These are phyloP conservation scores for Chaetothyriales sp. DNA, from an alignment of 2,329 filamentous ascomycete species.

Conservation along the genomic window DNA sequence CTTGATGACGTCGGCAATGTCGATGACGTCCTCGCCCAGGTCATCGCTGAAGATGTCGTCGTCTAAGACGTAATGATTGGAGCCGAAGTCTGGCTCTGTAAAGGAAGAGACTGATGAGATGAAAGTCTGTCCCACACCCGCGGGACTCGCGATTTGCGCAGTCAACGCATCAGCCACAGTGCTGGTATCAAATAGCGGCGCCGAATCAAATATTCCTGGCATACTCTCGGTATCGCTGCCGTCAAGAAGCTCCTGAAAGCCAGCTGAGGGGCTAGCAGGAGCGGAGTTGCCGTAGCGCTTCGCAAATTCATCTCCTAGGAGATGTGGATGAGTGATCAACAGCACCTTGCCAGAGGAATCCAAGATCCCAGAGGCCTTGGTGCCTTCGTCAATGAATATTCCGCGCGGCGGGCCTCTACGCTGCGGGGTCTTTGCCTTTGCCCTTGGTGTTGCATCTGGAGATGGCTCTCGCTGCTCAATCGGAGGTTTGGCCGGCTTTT, in stretches of 20 bases:
- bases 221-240: conserved; percentile 28
- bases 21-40: conserved; percentile 46
- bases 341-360: conserved; percentile 36
- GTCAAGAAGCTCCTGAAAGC: conserved; percentile 20
- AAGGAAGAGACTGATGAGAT: background rate
- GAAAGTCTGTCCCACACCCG: background rate
- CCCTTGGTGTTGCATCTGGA: conserved; percentile 11
- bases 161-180: background rate
- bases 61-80: conserved; percentile 44
- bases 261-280: conserved; percentile 13
- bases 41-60: conserved; percentile 51
- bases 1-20: conserved; percentile 60
- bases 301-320: conserved; percentile 26
- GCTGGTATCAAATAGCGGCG: background rate
- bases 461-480: conserved; percentile 44
- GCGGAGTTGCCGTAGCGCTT: conserved; percentile 20
- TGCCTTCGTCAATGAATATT: conserved; percentile 34
- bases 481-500: conserved; percentile 35
- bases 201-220: conserved; percentile 1
- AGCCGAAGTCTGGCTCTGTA: conserved; percentile 20
- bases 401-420: conserved; percentile 35
- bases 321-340: conserved; percentile 32
- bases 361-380: conserved; percentile 35
- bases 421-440: conserved; percentile 24
- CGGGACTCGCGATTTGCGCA: background rate